Conservation (phyloP, 371 early-diverging fungal genomes). For the Dichotomocladium elegans region DNA sequence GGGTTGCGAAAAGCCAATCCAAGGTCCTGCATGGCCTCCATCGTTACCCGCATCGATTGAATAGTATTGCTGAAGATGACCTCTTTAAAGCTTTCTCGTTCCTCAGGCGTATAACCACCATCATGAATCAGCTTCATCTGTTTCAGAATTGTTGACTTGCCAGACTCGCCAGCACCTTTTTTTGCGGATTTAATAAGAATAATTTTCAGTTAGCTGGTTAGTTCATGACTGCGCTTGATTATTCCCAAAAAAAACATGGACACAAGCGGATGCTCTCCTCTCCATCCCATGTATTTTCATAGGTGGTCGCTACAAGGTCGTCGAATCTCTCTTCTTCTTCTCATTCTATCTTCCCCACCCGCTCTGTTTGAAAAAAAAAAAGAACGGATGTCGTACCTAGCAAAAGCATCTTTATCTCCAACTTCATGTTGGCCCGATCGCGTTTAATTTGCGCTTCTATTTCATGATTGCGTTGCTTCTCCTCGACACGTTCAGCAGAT, state of each 20-base stretch:
- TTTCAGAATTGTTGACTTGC: slow-evolving; percentile 94
- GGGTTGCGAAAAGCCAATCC: slow-evolving; percentile 59
- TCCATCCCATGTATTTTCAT: no score
- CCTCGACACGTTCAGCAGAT: slow-evolving; percentile 82
- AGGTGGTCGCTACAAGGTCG: no score
- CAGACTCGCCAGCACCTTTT: slow-evolving; percentile 94
- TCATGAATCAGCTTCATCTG: slow-evolving; percentile 97
- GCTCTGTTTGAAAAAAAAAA: no score
- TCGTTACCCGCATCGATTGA: slow-evolving; percentile 87
- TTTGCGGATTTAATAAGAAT: neutral
- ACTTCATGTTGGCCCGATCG: slow-evolving; percentile 72
- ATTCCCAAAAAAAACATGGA: no score
- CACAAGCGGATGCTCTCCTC: no score
- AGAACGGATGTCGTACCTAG: no score
- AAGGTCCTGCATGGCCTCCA: slow-evolving; percentile 83
- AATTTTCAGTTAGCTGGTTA: no score
- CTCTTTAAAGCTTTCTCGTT: slow-evolving; percentile 84
- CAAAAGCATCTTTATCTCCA: slow-evolving; percentile 94
- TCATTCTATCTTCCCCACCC: no score
- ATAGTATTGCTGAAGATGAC: slow-evolving; percentile 89
- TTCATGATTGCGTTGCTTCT: slow-evolving; percentile 77
- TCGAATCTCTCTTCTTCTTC: no score
- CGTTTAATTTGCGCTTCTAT: slow-evolving; percentile 86
- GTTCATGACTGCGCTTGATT: no score
- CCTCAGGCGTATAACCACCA: slow-evolving; percentile 82